These are phyloP conservation scores for Moesziomyces sp. DNA, from an alignment of 1,284 basidiomycete species.

Conservation along the genomic window DNA sequence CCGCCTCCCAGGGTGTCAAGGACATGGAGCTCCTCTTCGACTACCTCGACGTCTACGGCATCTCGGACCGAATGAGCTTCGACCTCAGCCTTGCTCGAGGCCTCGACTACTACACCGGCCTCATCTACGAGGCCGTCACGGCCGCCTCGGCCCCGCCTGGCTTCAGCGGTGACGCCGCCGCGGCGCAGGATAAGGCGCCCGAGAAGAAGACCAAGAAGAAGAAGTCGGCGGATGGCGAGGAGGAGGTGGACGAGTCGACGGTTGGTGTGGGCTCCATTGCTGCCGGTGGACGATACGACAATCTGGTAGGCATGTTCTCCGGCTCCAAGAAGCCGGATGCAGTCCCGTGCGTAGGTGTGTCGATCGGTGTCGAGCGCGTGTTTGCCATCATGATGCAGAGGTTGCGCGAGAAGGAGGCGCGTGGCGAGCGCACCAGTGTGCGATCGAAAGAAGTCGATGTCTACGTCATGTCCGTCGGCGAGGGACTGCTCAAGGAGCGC, in stretches of 20 bases:
- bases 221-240: constrained; percentile 71
- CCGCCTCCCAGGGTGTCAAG: constrained; percentile 81
- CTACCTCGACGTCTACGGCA: constrained; percentile 83
- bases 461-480: constrained; percentile 91
- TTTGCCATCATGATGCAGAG: constrained; percentile 91
- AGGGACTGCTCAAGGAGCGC: constrained; percentile 86
- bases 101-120: constrained; percentile 97
- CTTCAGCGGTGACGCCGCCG: constrained; percentile 69
- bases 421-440: constrained; percentile 68
- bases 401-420: constrained; percentile 76
- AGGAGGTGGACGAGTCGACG: constrained; percentile 89
- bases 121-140: constrained; percentile 97
- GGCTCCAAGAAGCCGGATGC: constrained; percentile 77
- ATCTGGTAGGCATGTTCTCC: constrained; percentile 93
- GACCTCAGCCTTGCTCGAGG: constrained; percentile 96
- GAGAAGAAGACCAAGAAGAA: constrained; percentile 71
- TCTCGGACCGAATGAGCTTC: constrained; percentile 83
- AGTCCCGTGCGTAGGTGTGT: constrained; percentile 92
- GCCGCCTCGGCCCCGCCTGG: constrained; percentile 91
- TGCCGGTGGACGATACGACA: constrained; percentile 95
- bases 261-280: constrained; percentile 98
- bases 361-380: constrained; percentile 93
- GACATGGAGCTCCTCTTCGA: constrained; percentile 91
- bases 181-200: constrained; percentile 26
- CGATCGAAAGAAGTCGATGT: constrained; percentile 93